phyloP scores from a whole-genome alignment of 129 eudicot species.

The Smallanthus sonchifolius region DNA sequence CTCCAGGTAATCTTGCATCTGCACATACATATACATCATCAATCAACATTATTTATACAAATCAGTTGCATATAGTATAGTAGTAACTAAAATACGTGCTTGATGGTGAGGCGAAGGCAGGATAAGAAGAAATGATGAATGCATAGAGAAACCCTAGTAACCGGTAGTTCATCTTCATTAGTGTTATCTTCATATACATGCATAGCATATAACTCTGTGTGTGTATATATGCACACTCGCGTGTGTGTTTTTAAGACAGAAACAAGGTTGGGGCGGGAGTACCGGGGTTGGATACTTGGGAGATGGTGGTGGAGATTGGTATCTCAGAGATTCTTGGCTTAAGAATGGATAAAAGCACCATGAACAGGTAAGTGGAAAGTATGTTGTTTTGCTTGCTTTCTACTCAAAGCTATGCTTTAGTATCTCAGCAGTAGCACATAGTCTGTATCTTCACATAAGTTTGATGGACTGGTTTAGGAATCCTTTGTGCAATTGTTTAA shows the following conservation, averaged over 20 bases:
- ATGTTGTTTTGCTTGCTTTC: slow-evolving; percentile 46
- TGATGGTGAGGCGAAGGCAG: slow-evolving; percentile 11
- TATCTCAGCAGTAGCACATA: neutral
- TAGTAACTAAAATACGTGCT: slow-evolving; percentile 3
- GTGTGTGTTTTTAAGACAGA: neutral
- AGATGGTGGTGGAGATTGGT: slow-evolving; percentile 21
- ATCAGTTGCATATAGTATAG: neutral
- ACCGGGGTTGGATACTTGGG: slow-evolving; percentile 9
- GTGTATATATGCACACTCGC: neutral
- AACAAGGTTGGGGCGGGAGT: slow-evolving; percentile 18
- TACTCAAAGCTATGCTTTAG: slow-evolving; percentile 34
- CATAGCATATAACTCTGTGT: slow-evolving; percentile 1
- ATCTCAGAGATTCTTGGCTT: slow-evolving; percentile 44
- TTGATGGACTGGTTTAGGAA: neutral
- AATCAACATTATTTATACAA: neutral
- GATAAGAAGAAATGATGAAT: slow-evolving; percentile 6
- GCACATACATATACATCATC: slow-evolving; percentile 18
- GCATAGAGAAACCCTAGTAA: slow-evolving; percentile 19
- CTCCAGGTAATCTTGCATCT: slow-evolving; percentile 48
- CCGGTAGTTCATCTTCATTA: slow-evolving; percentile 7
- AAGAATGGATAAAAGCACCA: slow-evolving; percentile 33
- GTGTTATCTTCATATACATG: neutral
- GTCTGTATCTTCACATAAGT: neutral
- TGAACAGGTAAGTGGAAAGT: slow-evolving; percentile 8
- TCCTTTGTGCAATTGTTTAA: neutral